Conservation (phyloP, 768 basidiomycete species). For the Lentinula detonsa region DNA sequence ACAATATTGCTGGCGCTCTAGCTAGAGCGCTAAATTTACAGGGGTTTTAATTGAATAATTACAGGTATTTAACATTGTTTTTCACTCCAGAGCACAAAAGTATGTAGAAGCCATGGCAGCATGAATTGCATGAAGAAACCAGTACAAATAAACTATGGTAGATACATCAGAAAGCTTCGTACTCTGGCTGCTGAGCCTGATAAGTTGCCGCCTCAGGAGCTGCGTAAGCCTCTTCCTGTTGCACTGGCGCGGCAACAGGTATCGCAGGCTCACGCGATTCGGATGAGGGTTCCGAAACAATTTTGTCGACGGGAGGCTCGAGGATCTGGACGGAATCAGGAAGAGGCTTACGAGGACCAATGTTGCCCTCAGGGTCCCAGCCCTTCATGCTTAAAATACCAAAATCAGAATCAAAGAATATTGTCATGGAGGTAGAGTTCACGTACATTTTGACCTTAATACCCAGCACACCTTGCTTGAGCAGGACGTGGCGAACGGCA, state of each 20-base stretch:
- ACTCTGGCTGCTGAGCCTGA: constrained; percentile 24
- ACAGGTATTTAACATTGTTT: too few relatives aligned
- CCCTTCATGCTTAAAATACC: constrained; percentile 80
- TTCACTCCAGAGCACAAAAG: too few relatives aligned
- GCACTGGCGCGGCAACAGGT: constrained; percentile 41
- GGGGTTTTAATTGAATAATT: too few relatives aligned
- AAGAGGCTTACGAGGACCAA: constrained; percentile 88
- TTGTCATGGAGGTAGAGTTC: constrained; percentile 8
- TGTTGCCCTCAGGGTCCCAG: constrained; percentile 85
- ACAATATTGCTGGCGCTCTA: too few relatives aligned
- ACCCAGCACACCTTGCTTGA: constrained; percentile 97
- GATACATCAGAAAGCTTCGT: constrained; percentile 50
- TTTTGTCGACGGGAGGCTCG: constrained; percentile 89
- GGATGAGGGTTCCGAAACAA: constrained; percentile 82
- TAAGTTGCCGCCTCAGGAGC: constrained; percentile 33
- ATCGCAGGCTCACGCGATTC: constrained; percentile 74
- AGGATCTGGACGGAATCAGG: constrained; percentile 90
- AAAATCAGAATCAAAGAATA: constrained; percentile 5
- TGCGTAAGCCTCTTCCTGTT: constrained; percentile 45
- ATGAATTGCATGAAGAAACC: constrained; percentile 2
- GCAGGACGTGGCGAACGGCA: constrained; percentile 95
- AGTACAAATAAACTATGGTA: constrained; percentile 9
- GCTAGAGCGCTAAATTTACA: too few relatives aligned
- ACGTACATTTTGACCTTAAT: constrained; percentile 99
- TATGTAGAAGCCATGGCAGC: not conserved